These are phyloP conservation scores for Seminavis robusta DNA, from an alignment of 108 stramenopile genomes.

Conservation along the genomic window DNA sequence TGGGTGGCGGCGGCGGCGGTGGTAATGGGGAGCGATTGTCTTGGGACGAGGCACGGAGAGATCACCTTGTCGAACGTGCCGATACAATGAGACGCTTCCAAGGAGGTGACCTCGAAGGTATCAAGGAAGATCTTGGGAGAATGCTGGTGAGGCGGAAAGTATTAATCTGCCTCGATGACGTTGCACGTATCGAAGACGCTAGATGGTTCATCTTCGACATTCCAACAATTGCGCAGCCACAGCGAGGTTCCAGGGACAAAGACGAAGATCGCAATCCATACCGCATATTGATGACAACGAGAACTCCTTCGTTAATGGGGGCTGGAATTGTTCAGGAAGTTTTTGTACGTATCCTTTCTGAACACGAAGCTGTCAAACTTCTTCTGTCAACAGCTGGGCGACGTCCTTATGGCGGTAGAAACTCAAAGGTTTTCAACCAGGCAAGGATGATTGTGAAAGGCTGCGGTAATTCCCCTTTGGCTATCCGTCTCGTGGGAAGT, in stretches of 20 bases:
- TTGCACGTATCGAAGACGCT: conserved; percentile 85
- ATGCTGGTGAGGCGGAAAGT: conserved; percentile 56
- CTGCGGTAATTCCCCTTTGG: conserved; percentile 84
- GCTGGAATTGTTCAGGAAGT: conserved; percentile 76
- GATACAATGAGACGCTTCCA: conserved; percentile 67
- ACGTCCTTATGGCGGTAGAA: conserved; percentile 78
- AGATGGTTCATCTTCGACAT: conserved; percentile 85
- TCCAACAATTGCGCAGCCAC: conserved; percentile 10
- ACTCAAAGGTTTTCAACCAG: conserved; percentile 79
- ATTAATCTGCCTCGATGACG: conserved; percentile 83
- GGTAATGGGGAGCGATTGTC: conserved; percentile 5
- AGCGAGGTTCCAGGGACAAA: conserved; percentile 11
- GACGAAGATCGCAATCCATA: conserved; percentile 48
- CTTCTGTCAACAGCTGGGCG: conserved; percentile 79
- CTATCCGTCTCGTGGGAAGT: conserved; percentile 74
- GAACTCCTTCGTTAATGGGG: conserved; percentile 72
- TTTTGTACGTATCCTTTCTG: conserved; percentile 84
- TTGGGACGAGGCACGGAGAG: conserved; percentile 16
- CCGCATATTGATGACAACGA: conserved; percentile 70
- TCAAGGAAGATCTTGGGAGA: conserved; percentile 75
- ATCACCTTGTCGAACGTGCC: conserved; percentile 46
- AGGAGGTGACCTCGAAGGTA: conserved; percentile 79
- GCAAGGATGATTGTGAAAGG: conserved; percentile 84
- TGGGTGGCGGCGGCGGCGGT: conserved; percentile 14
- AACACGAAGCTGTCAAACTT: conserved; percentile 85